Conservation (phyloP, 192 early-diverging fungal species). For the Powellomyces hirtus region DNA sequence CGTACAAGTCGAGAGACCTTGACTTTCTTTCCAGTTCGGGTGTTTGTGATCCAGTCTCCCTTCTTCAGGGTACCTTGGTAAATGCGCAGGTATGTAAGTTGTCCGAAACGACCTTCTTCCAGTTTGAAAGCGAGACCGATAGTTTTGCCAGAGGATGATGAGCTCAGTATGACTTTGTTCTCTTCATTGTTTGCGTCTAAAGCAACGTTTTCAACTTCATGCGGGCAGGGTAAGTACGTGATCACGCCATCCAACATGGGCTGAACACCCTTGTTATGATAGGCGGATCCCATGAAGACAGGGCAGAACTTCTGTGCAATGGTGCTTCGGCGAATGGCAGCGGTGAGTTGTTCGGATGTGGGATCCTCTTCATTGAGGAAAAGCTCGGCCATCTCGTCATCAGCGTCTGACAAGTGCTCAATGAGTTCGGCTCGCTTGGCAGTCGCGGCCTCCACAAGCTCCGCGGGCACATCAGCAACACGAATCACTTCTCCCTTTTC, state of each 20-base stretch:
- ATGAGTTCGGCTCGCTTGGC: conserved; percentile 73
- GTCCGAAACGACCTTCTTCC: conserved; percentile 93
- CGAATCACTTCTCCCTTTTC: conserved; percentile 75
- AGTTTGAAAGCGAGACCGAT: conserved; percentile 96
- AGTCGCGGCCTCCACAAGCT: conserved; percentile 37
- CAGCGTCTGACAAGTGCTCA: conserved; percentile 80
- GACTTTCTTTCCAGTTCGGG: conserved; percentile 86
- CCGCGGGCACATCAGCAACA: conserved; percentile 40
- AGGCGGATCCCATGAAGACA: conserved; percentile 87
- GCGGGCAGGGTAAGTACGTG: conserved; percentile 82
- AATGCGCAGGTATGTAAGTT: conserved; percentile 94
- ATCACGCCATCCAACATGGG: conserved; percentile 89
- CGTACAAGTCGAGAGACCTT: conserved; percentile 95
- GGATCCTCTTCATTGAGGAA: conserved; percentile 73
- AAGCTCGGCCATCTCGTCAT: conserved; percentile 82
- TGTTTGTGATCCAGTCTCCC: conserved; percentile 85
- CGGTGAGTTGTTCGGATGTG: conserved; percentile 67
- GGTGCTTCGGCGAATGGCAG: conserved; percentile 74
- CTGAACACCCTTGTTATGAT: conserved; percentile 90
- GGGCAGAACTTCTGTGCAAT: conserved; percentile 72
- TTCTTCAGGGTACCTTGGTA: conserved; percentile 90
- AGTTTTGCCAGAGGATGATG: conserved; percentile 62
- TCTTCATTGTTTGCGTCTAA: conserved; percentile 44
- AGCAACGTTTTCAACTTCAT: conserved; percentile 56
- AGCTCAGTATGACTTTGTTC: conserved; percentile 35